Percentiles rank a stretch among this genome's conserved stretches.
Evolutionary conservation across 306 rosid species (phyloP).

Genomic region (Rubus parviflorus): DNA sequence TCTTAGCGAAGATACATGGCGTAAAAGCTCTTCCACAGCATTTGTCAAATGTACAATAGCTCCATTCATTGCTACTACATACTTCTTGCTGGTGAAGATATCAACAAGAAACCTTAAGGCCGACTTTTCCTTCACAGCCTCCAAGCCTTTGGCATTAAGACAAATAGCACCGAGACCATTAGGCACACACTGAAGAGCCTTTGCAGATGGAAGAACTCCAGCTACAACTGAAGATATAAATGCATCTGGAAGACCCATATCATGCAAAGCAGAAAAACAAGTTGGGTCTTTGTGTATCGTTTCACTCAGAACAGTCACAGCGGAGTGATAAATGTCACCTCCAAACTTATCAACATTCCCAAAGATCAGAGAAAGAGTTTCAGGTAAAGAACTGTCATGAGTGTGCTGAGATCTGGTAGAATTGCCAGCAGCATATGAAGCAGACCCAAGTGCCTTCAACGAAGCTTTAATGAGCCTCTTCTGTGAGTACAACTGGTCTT

Average conservation of each 20-base stretch:
- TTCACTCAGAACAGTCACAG: conserved; percentile 97
- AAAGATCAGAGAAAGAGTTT: conserved; percentile 65
- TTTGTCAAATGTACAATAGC: conserved; percentile 92
- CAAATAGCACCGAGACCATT: conserved; percentile 97
- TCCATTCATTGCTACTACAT: conserved; percentile 80
- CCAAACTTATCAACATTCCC: conserved; percentile 80
- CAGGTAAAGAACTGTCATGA: conserved; percentile 70
- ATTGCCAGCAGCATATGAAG: conserved; percentile 80
- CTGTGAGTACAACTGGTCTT: conserved; percentile 71
- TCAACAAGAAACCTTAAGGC: conserved; percentile 80
- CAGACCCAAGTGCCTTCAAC: conserved; percentile 91
- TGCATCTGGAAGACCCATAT: conserved; percentile 91
- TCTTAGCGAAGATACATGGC: conserved; percentile 87
- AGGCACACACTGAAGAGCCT: conserved; percentile 88
- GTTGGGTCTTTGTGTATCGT: conserved; percentile 97
- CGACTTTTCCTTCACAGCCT: conserved; percentile 70
- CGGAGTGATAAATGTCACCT: conserved; percentile 94
- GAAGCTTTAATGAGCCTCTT: conserved; percentile 88
- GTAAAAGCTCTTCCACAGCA: conserved; percentile 94
- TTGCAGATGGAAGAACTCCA: conserved; percentile 86
- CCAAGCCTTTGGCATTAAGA: conserved; percentile 89
- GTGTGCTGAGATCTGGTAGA: conserved; percentile 69
- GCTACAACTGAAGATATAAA: conserved; percentile 80
- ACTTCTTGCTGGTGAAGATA: conserved; percentile 80
- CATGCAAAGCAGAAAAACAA: conserved; percentile 74